A percentile compares a stretch with the other conserved stretches of the same genome.
These are phyloP conservation scores for Plasmodium inui DNA, from an alignment of 169 alveolate genomes.

Conservation along the genomic window DNA sequence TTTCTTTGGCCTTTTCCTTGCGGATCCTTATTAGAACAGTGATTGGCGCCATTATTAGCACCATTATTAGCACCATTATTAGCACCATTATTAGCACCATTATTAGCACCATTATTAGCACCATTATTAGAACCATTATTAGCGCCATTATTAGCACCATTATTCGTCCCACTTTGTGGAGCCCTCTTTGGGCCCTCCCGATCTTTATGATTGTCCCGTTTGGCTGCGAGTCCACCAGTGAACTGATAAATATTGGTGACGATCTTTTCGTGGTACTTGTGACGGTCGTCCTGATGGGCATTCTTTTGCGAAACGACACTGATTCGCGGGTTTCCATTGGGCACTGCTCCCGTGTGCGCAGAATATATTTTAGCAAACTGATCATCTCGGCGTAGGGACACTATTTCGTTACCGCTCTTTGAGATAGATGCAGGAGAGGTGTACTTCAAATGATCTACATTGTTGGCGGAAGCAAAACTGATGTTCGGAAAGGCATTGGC, in stretches of 20 bases:
- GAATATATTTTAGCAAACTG: neutral
- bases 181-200: neutral
- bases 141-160: neutral
- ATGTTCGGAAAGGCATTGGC: neutral
- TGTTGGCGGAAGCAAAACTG: neutral
- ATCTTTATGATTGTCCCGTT: conserved; percentile 5
- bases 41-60: neutral
- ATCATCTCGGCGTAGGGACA: neutral
- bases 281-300: conserved; percentile 11
- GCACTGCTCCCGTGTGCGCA: neutral
- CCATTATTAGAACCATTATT: neutral
- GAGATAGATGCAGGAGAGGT: neutral
- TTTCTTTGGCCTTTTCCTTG: neutral
- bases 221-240: conserved; percentile 24
- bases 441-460: neutral
- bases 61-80: neutral
- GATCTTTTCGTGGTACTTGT: conserved; percentile 36
- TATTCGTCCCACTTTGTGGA: neutral
- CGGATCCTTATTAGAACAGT: neutral
- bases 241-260: conserved; percentile 49
- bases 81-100: neutral
- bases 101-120: neutral
- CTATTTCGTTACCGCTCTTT: neutral
- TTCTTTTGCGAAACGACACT: conserved; percentile 2
- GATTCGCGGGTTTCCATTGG: neutral